These are phyloP conservation scores for Yamagishiella unicocca DNA, from an alignment of 139 green algal species.

Conservation along the genomic window DNA sequence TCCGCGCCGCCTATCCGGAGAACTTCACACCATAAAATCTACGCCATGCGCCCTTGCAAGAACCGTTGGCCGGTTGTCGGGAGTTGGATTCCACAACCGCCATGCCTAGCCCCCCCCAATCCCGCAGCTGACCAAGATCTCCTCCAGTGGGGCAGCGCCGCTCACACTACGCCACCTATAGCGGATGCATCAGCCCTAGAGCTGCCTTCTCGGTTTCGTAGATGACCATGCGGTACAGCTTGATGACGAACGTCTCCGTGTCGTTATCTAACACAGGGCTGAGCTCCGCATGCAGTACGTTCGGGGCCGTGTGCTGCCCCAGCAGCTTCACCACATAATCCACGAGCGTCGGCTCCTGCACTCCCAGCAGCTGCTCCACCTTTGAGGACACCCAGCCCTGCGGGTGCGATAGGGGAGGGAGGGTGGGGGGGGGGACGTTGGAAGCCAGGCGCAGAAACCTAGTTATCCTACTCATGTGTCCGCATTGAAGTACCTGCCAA, in stretches of 20 bases:
- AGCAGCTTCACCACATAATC: conserved; percentile 76
- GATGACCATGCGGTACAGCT: conserved; percentile 94
- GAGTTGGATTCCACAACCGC: too few relatives aligned
- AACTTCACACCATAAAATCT: too few relatives aligned
- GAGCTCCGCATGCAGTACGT: conserved; percentile 77
- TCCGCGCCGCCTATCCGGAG: too few relatives aligned
- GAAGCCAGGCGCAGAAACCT: neutral
- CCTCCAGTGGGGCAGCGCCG: too few relatives aligned
- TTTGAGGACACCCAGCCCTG: conserved; percentile 86
- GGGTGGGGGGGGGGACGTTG: neutral
- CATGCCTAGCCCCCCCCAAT: too few relatives aligned
- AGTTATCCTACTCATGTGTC: neutral
- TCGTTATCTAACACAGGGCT: conserved; percentile 85
- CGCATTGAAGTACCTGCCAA: too few relatives aligned
- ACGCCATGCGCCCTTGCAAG: too few relatives aligned
- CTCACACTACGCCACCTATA: too few relatives aligned
- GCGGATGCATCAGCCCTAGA: conserved; percentile 12
- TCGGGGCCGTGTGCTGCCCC: conserved; percentile 37
- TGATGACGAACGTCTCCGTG: conserved; percentile 89
- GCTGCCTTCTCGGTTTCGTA: conserved; percentile 80
- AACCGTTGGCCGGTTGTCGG: too few relatives aligned
- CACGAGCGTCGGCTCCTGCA: conserved; percentile 75
- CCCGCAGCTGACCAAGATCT: too few relatives aligned
- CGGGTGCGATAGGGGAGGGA: neutral
- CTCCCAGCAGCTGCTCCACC: conserved; percentile 77